Evolutionary conservation across 2,329 filamentous ascomycete species (phyloP).

Genomic region (Microsporum ferrugineum): DNA sequence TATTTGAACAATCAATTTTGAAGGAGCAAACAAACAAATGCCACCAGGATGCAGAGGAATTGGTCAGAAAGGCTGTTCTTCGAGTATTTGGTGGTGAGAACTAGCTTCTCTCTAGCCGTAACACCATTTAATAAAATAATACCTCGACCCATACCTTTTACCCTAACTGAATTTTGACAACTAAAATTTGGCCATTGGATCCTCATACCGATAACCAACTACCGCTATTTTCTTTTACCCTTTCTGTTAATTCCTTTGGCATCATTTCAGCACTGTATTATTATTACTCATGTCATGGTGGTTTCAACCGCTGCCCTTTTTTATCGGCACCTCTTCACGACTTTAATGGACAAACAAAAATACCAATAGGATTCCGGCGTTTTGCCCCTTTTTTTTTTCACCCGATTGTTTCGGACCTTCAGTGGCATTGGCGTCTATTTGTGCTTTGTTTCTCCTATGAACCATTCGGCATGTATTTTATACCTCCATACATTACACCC

Average conservation of each 20-base stretch:
- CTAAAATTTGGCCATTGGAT: not conserved
- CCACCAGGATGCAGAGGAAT: conserved; percentile 31
- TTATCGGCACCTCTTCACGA: not conserved
- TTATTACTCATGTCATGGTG: not conserved
- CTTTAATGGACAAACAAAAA: not conserved
- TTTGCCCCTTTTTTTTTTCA: not conserved
- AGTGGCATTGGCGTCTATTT: not conserved
- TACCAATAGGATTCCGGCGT: not conserved
- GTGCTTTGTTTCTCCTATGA: not conserved
- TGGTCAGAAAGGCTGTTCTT: conserved; percentile 36
- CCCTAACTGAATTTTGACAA: not conserved
- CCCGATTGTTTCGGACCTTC: not conserved
- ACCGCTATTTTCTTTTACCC: not conserved
- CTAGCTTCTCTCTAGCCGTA: not conserved
- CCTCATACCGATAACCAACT: not conserved
- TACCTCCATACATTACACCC: not conserved
- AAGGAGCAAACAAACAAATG: conserved; percentile 29
- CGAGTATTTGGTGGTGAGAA: conserved; percentile 26
- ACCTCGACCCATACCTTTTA: not conserved
- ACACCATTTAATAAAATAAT: not conserved
- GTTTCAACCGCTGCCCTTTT: not conserved
- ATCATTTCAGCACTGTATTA: not conserved
- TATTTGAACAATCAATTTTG: conserved; percentile 33
- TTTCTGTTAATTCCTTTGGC: not conserved
- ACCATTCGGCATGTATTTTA: not conserved